Evolutionary conservation across 352 stramenopile species (phyloP), one percentile per base, ranked within the genome.

Genomic region (Pythium rhizo-oryzae): DNA sequence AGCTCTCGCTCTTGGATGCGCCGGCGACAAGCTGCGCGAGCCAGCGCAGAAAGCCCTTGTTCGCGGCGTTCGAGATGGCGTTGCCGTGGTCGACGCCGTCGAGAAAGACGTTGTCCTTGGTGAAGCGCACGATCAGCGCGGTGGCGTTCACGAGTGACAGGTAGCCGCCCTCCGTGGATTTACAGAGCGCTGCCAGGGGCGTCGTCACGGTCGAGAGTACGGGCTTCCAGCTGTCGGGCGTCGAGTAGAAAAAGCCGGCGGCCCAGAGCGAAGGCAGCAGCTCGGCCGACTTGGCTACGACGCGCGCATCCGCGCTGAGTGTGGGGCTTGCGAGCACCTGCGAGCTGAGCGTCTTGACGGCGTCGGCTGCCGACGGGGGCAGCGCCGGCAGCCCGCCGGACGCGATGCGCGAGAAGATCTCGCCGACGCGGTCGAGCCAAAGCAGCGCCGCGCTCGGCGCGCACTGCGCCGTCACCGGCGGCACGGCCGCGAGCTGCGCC

Each of bases 31-130:
- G 47, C n/a, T 80, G 41, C 9, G 80, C 59, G 46, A 90, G 65
- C 52, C 75, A 81, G 9, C 28, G 50, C 62, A 87, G 39, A 41
- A 79, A 88, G 21, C 57, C 71, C 16, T 62, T 68, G 67, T 70
- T 63, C 30, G 64, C 55, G 16, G 65, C 49, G 47, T 77, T 70
- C 5, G 72, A 18, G 30, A 72, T 35, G 2, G 37, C 33, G 49
- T 79, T 68, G 25, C 70, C 71, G 25, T 71, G 37, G 70, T 85
- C 77, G 39, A 76, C 56, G 54, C 80, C 78, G 46, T 79, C 67
- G 50, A 73, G 47, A 43, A 90, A 90, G 35, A 85, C 77, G 19
- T 74, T 78, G 72, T 90, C 80, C 64, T 90, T 90, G n/a, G 76
- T 90, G 73, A 90, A 90, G 30, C 82, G 82, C 46, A 88, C 75